Evolutionary conservation across 257 asterid genomes (phyloP).

Genomic region (Hygrophila difformis): DNA sequence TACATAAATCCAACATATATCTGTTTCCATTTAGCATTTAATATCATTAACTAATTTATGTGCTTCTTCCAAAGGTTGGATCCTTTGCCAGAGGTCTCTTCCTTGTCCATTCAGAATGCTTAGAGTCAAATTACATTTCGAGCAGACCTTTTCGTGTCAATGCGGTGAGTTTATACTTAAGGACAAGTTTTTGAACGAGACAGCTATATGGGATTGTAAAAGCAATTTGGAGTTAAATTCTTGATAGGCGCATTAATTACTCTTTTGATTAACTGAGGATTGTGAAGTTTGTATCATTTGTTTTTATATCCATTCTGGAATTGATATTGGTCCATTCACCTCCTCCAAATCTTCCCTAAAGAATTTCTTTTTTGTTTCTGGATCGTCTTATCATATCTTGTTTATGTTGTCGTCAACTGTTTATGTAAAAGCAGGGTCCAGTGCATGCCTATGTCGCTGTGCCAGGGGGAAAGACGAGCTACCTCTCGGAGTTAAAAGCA

Average conservation of each 20-base stretch:
- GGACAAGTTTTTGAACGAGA: background rate
- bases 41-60: conserved; percentile 7
- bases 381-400: too few species aligned
- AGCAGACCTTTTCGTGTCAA: conserved; percentile 96
- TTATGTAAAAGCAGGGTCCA: conserved; percentile 88
- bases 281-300: too few species aligned
- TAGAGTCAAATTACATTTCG: conserved; percentile 79
- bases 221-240: too few species aligned
- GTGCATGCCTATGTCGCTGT: conserved; percentile 72
- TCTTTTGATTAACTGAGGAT: too few species aligned
- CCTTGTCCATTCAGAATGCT: conserved; percentile 89
- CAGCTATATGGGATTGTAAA: too few species aligned
- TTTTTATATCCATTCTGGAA: too few species aligned
- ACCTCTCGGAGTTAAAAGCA: conserved; percentile 69
- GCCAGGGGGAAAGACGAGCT: conserved; percentile 79
- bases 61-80: conserved; percentile 50
- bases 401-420: too few species aligned
- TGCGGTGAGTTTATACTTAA: conserved; percentile 51
- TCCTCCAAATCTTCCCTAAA: too few species aligned
- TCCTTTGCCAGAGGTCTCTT: conserved; percentile 93
- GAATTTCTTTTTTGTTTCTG: too few species aligned
- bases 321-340: too few species aligned
- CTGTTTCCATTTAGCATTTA: conserved; percentile 5
- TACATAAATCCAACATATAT: background rate
- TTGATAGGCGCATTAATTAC: too few species aligned